Base-by-base conservation (phyloP, 1,139 yeast species). In the Kodamaea plutei region DNA sequence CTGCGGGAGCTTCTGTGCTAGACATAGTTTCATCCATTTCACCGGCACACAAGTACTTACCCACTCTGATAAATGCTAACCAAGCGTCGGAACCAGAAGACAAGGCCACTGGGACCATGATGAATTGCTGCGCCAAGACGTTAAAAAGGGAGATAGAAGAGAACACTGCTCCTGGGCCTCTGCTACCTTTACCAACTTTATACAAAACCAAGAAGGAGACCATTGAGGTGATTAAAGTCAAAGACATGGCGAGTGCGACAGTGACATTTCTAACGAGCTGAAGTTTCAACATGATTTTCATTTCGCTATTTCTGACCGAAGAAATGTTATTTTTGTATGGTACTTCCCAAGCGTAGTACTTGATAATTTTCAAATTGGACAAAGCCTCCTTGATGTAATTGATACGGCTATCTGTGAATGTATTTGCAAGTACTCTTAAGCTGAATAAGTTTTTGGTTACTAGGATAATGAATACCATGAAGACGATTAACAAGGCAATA, bases 81-180 rank as follows among this genome's bases (percentile, higher is more conserved):
- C 69, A 62, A n/a, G 84, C 87, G 54, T 84, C 94, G 2, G 78
- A 70, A 36, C 77, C 79, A 32, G 74, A 59, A 19, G 85, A 79
- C 31, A 81, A 58, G 38, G 84, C 79, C 58, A 84, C 61, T 16
- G 95, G 96, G 30, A 84, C 60, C 46, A 84, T 62, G 48, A 84
- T 64, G 15, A 72, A 64, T 36, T 64, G 69, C 32, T 59, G 61
- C 2, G 77, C 52, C 38, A 73, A 62, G 21, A 77, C 69, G 43
- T 79, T 79, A 62, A 85, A 88, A 34, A 84, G 67, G 0, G 91
- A 72, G 31, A 88, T 63, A 5, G 95, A 81, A 0, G 95, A 73
- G 50, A 88, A 88, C 9, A 87, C 76, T 20, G 71, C 62, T 3
- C 87, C 89, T 2, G 94, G 79, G 38, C 68, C 64, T 41, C 76